Evolutionary conservation across 192 early-diverging fungal species (phyloP).

Genomic region (Mortierella claussenii): DNA sequence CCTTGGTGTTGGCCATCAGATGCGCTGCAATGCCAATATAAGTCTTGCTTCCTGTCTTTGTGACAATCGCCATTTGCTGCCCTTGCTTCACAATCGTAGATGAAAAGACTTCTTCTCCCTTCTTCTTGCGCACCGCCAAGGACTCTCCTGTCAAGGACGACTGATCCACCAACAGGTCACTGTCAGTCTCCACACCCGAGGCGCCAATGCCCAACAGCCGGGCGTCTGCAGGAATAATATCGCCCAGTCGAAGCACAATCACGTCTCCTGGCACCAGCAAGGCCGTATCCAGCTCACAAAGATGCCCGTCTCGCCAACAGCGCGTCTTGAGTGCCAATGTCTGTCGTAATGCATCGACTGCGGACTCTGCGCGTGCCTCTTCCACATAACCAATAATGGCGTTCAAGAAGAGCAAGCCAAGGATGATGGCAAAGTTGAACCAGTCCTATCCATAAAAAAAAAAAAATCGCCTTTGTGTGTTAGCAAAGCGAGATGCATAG

Average conservation of each 20-base stretch:
- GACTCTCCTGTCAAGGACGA: constrained; percentile 93
- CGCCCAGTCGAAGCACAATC: constrained; percentile 84
- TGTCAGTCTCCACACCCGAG: constrained; percentile 73
- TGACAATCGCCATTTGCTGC: constrained; percentile 88
- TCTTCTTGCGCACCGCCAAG: constrained; percentile 83
- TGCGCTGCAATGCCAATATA: constrained; percentile 92
- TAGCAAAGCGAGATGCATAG: neutral
- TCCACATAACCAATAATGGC: constrained; percentile 91
- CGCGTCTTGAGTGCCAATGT: constrained; percentile 89
- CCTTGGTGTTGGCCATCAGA: constrained; percentile 81
- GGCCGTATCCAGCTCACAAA: constrained; percentile 72
- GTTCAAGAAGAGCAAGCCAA: constrained; percentile 80
- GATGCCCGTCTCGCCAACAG: constrained; percentile 77
- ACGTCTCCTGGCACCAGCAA: constrained; percentile 90
- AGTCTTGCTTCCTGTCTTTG: constrained; percentile 89
- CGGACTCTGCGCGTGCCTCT: constrained; percentile 89
- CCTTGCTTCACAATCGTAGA: constrained; percentile 93
- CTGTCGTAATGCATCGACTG: constrained; percentile 90
- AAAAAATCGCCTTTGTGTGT: neutral
- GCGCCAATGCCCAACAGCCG: constrained; percentile 79
- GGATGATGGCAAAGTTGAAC: constrained; percentile 85
- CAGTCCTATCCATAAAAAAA: constrained; percentile 59
- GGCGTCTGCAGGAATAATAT: constrained; percentile 91
- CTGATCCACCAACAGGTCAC: constrained; percentile 86
- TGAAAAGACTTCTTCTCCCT: constrained; percentile 85